Percentiles rank a stretch among this genome's conserved stretches.
Evolutionary conservation across 1,139 yeast genomes (phyloP).

Genomic region (Candida sp.): DNA sequence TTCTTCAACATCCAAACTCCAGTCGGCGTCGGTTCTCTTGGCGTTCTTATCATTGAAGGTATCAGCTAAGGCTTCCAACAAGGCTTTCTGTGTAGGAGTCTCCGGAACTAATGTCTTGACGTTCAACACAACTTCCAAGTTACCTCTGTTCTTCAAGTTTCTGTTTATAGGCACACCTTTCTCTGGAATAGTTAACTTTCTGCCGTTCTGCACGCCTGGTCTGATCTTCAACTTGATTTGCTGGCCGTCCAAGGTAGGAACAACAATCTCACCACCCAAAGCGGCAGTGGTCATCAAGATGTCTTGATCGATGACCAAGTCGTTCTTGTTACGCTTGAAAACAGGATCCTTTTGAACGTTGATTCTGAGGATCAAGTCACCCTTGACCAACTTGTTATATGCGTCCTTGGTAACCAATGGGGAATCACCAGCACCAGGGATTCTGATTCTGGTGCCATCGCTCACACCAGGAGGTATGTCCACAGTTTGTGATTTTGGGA

Average conservation of each 20-base stretch:
- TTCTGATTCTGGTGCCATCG: constrained; percentile 85
- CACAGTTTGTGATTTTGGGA: constrained; percentile 69
- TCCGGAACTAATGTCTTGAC: constrained; percentile 77
- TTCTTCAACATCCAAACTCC: constrained; percentile 49
- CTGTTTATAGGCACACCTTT: constrained; percentile 83
- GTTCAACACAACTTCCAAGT: constrained; percentile 74
- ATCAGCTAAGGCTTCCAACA: constrained; percentile 94
- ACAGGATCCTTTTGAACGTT: constrained; percentile 75
- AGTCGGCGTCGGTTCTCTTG: constrained; percentile 64
- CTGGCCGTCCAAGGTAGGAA: constrained; percentile 86
- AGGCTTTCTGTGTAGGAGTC: constrained; percentile 89
- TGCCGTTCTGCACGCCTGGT: constrained; percentile 84
- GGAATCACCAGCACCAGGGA: constrained; percentile 91
- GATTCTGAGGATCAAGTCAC: constrained; percentile 86
- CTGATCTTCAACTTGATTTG: constrained; percentile 81
- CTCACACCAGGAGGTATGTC: constrained; percentile 90
- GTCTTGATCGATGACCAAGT: constrained; percentile 65
- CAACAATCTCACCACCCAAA: constrained; percentile 85
- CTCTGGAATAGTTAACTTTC: constrained; percentile 76
- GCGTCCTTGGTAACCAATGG: constrained; percentile 74
- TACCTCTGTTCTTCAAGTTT: constrained; percentile 69
- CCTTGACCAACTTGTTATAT: constrained; percentile 68
- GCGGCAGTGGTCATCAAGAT: constrained; percentile 97
- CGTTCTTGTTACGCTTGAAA: constrained; percentile 68
- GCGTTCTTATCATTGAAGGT: constrained; percentile 84